These are phyloP conservation scores for Blastobotrys raffinosifermentans DNA, from an alignment of 1,139 yeast species.

Conservation along the genomic window DNA sequence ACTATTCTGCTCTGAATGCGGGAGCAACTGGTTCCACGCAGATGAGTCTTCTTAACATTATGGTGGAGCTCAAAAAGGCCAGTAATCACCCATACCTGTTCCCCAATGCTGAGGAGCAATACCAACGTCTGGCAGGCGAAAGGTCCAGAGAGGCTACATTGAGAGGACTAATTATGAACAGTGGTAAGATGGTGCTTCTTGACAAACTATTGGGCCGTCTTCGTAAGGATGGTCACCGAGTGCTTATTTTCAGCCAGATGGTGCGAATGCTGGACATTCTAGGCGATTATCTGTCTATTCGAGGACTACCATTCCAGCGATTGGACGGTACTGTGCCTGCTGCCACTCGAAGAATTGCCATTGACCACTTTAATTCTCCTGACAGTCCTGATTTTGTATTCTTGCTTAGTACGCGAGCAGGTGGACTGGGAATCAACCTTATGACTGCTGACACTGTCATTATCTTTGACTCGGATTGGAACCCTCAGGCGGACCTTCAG, in stretches of 20 bases:
- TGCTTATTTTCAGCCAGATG: conserved; percentile 93
- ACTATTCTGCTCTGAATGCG: conserved; percentile 84
- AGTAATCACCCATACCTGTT: conserved; percentile 95
- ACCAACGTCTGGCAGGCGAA: conserved; percentile 37
- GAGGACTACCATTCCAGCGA: conserved; percentile 88
- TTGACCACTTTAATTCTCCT: conserved; percentile 94
- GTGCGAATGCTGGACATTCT: conserved; percentile 91
- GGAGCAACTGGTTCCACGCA: conserved; percentile 74
- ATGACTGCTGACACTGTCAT: conserved; percentile 87
- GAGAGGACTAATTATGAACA: conserved; percentile 92
- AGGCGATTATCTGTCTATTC: conserved; percentile 85
- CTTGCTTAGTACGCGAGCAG: conserved; percentile 85
- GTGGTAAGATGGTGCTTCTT: conserved; percentile 94
- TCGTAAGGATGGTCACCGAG: conserved; percentile 92
- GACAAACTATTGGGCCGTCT: conserved; percentile 83
- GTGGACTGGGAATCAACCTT: conserved; percentile 87
- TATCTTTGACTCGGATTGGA: conserved; percentile 91
- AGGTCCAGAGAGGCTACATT: conserved; percentile 70
- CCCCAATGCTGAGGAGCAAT: conserved; percentile 87
- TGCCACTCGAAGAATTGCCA: conserved; percentile 85
- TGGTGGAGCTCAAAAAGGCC: conserved; percentile 95
- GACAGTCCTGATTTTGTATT: conserved; percentile 91
- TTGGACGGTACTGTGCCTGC: conserved; percentile 97
- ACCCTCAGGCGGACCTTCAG: conserved; percentile 93
- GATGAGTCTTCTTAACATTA: conserved; percentile 78